Percentiles rank a stretch among this genome's conserved stretches.
These are phyloP conservation scores for Pseudogymnoascus sp. DNA, from an alignment of 2,329 filamentous ascomycete species.

Conservation along the genomic window DNA sequence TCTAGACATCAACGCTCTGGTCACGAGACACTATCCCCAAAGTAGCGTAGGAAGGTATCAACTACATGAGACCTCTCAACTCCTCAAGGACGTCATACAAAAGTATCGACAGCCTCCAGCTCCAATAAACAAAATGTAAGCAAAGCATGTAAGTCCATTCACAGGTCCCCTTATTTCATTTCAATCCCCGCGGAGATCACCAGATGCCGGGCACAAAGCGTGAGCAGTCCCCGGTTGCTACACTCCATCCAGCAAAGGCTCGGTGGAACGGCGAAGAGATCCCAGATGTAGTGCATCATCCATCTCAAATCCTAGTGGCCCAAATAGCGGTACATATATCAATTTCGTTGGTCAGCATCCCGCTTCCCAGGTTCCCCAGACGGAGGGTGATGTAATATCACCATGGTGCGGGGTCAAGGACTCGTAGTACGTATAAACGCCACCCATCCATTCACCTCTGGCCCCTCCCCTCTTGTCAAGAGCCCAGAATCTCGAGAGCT, in stretches of 20 bases:
- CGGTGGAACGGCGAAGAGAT: background rate
- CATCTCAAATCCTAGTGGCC: background rate
- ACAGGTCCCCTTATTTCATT: background rate
- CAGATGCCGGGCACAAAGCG: background rate
- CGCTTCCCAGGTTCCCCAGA: constrained; percentile 2
- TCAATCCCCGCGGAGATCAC: background rate
- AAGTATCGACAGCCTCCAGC: background rate
- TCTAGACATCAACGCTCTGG: background rate
- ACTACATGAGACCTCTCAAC: background rate
- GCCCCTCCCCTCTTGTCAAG: background rate
- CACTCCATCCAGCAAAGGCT: background rate
- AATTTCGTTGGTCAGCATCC: background rate
- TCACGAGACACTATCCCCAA: background rate
- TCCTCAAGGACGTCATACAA: constrained; percentile 2
- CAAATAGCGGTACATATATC: background rate
- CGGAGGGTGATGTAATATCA: background rate
- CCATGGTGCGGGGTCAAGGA: constrained; percentile 2
- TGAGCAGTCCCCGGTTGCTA: background rate
- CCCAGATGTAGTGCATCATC: constrained; percentile 4
- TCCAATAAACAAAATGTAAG: background rate
- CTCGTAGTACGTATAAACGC: constrained; percentile 7
- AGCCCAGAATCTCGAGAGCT: background rate
- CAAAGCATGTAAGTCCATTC: background rate
- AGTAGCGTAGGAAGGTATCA: constrained; percentile 3
- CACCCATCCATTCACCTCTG: background rate